phyloP scores from a whole-genome alignment of 169 alveolate genomes.

The Eimeria maxima region DNA sequence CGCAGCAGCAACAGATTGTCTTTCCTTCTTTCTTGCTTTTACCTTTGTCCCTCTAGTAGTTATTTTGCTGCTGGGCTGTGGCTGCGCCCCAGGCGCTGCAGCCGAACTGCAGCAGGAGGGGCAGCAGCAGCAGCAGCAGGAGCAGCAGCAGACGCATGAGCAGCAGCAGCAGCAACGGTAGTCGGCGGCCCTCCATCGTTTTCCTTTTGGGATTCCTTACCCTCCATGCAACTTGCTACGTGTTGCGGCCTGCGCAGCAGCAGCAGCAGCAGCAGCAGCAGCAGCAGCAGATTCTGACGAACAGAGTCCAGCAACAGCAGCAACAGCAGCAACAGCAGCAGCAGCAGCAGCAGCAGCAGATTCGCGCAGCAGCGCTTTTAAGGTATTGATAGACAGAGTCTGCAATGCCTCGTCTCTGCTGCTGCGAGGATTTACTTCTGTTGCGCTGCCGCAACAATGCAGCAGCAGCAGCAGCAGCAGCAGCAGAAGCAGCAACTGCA shows the following conservation, averaged over 20 bases:
- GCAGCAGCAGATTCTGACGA: too few relatives aligned
- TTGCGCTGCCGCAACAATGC: not conserved
- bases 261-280: conserved; percentile 14
- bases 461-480: conserved; percentile 52
- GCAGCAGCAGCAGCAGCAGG: conserved; percentile 21
- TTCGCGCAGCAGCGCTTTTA: not conserved
- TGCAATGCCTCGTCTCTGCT: conserved; percentile 34
- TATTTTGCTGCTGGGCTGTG: conserved; percentile 21
- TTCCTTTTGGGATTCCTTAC: not conserved
- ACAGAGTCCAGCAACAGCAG: too few relatives aligned
- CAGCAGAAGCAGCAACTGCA: conserved; percentile 6
- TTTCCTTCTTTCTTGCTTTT: not conserved
- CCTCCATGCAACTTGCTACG: not conserved
- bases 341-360: conserved; percentile 70
- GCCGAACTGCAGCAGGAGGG: conserved; percentile 47
- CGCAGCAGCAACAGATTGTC: not conserved
- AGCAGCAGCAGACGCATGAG: not conserved
- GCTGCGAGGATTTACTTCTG: conserved; percentile 53
- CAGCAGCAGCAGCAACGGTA: conserved; percentile 9
- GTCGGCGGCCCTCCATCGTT: conserved; percentile 37
- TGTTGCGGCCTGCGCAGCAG: conserved; percentile 42
- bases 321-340: conserved; percentile 49
- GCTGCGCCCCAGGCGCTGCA: conserved; percentile 57
- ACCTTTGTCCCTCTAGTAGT: not conserved
- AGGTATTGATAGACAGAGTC: not conserved